phyloP scores from a whole-genome alignment of 345 rosid genomes.

The Toxicodendron radicans region DNA sequence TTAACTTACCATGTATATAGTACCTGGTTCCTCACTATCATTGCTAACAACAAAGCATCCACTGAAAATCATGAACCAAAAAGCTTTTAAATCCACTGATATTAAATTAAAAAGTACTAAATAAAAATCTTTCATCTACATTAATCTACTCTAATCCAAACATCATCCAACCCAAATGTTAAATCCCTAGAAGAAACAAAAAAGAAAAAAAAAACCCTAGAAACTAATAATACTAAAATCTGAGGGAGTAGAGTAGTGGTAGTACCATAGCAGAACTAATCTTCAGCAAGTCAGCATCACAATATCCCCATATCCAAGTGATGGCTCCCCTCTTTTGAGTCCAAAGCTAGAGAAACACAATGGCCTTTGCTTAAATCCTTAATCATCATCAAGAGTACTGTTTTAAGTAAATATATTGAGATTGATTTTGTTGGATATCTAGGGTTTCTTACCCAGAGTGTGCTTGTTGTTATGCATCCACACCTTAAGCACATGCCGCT shows the following conservation, averaged over 20 bases:
- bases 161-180: conserved; percentile 20
- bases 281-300: conserved; percentile 10
- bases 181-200: neutral
- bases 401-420: neutral
- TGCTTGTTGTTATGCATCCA: conserved; percentile 94
- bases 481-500: conserved; percentile 78
- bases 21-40: conserved; percentile 5
- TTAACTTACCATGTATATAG: neutral
- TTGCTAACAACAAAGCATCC: conserved; percentile 37
- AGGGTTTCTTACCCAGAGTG: conserved; percentile 87
- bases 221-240: conserved; percentile 16
- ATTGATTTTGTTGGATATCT: conserved; percentile 18
- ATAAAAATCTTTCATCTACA: conserved; percentile 20
- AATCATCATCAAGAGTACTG: neutral
- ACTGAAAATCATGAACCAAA: conserved; percentile 25
- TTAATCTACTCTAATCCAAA: conserved; percentile 26
- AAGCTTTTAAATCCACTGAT: conserved; percentile 20
- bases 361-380: neutral
- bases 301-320: neutral
- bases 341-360: neutral
- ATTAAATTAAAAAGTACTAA: neutral
- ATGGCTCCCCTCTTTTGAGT: neutral
- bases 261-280: neutral
- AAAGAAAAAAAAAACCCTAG: conserved; percentile 12
- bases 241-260: neutral